A percentile compares a stretch with the other conserved stretches of the same genome.
Evolutionary conservation across 257 asterid species (phyloP).

Genomic region (Coffea eugenioides): DNA sequence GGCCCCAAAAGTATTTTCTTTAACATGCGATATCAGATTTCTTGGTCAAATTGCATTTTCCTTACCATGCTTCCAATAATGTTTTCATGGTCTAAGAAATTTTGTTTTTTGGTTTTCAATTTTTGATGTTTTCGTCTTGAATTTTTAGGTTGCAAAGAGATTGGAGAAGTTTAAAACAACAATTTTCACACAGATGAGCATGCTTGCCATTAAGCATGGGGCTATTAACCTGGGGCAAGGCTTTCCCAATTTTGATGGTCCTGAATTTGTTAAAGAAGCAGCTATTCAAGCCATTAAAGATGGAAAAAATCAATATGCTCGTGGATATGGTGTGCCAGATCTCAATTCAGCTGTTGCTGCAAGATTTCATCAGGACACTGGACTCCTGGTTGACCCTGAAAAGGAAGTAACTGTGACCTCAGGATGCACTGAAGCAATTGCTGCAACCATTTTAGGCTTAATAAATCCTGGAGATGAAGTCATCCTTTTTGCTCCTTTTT

Average conservation of each 20-base stretch:
- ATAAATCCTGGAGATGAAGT: slow-evolving; percentile 97
- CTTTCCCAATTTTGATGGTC: slow-evolving; percentile 98
- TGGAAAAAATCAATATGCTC: slow-evolving; percentile 90
- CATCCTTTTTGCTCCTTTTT: slow-evolving; percentile 86
- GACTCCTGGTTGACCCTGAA: slow-evolving; percentile 74
- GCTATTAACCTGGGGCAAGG: slow-evolving; percentile 99
- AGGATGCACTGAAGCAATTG: slow-evolving; percentile 98
- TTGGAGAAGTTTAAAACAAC: slow-evolving; percentile 97
- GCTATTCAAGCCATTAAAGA: slow-evolving; percentile 82
- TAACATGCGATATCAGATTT: no score
- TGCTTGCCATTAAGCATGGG: slow-evolving; percentile 80
- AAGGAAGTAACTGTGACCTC: slow-evolving; percentile 90
- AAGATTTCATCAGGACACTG: slow-evolving; percentile 77
- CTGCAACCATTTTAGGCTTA: slow-evolving; percentile 87
- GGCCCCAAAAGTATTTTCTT: no score
- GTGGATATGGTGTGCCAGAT: slow-evolving; percentile 93
- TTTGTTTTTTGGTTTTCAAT: not conserved
- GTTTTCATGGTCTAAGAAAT: not conserved
- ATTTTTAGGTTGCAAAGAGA: slow-evolving; percentile 77
- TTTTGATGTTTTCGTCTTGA: not conserved
- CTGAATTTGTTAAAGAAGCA: slow-evolving; percentile 94
- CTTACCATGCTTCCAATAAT: not conserved
- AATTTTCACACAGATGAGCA: slow-evolving; percentile 96
- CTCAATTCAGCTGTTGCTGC: slow-evolving; percentile 81
- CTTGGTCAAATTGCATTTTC: no score